A percentile compares a stretch with the other conserved stretches of the same genome.
phyloP scores from a whole-genome alignment of 78 protist species.

The Creolimax fragrantissima region DNA sequence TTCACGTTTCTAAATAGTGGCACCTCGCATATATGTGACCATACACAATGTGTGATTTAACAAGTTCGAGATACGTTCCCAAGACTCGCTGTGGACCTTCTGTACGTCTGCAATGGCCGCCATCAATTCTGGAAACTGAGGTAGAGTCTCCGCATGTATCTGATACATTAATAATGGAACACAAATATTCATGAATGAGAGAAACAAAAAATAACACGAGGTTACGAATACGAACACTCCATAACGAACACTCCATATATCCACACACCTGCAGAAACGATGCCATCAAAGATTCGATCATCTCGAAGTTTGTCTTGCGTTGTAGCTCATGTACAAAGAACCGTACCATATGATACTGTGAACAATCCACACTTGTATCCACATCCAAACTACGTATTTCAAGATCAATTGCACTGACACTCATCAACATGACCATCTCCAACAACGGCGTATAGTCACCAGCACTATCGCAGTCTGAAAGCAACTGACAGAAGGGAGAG shows the following conservation, averaged over 20 bases:
- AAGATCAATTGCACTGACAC: background rate
- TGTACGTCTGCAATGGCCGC: background rate
- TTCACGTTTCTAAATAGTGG: background rate
- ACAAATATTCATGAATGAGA: background rate
- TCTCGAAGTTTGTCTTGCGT: background rate
- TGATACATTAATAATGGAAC: background rate
- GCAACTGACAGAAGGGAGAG: background rate
- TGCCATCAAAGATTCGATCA: background rate
- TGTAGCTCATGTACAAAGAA: background rate
- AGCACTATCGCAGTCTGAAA: background rate
- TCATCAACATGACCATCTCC: background rate
- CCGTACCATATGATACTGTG: background rate
- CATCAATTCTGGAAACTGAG: background rate
- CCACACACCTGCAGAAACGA: background rate
- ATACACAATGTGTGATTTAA: background rate
- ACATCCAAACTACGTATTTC: background rate
- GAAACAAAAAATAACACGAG: background rate
- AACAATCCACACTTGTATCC: background rate
- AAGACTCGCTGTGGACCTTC: background rate
- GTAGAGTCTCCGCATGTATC: background rate
- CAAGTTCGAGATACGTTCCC: background rate
- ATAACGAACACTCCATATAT: background rate
- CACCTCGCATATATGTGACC: conserved; percentile 1
- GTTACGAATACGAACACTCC: too few relatives aligned
- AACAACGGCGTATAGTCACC: background rate